These are phyloP conservation scores for Drechslerella stenobrocha DNA, from an alignment of 2,329 filamentous ascomycete genomes.

Conservation along the genomic window DNA sequence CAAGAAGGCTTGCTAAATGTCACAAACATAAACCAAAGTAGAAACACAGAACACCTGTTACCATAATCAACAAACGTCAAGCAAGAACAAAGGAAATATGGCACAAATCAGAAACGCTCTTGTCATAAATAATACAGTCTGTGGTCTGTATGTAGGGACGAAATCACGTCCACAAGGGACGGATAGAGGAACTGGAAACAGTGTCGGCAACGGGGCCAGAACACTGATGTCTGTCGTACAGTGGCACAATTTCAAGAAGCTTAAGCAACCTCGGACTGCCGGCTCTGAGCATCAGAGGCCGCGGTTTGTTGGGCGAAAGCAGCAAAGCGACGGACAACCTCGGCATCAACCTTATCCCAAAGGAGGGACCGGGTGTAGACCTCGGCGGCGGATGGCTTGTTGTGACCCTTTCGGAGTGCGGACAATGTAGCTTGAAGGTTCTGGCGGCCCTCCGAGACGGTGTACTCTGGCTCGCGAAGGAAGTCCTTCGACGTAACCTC, in stretches of 20 bases:
- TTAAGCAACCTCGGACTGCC: constrained; percentile 31
- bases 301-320: constrained; percentile 52
- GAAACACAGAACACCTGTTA: constrained; percentile 36
- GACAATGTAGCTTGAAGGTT: constrained; percentile 80
- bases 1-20: constrained; percentile 46
- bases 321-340: constrained; percentile 89
- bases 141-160: constrained; percentile 41
- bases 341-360: constrained; percentile 89
- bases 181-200: constrained; percentile 10
- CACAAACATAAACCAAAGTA: constrained; percentile 23
- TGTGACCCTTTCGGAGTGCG: constrained; percentile 69
- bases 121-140: constrained; percentile 46
- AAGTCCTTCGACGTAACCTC: constrained; percentile 77
- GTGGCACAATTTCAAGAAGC: constrained; percentile 16
- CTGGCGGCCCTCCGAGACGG: constrained; percentile 67
- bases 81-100: constrained; percentile 12
- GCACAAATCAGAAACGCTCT: constrained; percentile 25
- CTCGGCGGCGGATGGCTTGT: constrained; percentile 76
- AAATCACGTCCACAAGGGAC: not conserved
- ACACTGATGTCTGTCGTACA: constrained; percentile 42
- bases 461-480: constrained; percentile 63
- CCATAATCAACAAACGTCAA: constrained; percentile 11
- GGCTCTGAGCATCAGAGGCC: constrained; percentile 39
- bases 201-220: constrained; percentile 13
- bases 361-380: constrained; percentile 90